Evolutionary conservation across 1,284 basidiomycete species (phyloP).

Genomic region (Erythrobasidium hasegawianum): DNA sequence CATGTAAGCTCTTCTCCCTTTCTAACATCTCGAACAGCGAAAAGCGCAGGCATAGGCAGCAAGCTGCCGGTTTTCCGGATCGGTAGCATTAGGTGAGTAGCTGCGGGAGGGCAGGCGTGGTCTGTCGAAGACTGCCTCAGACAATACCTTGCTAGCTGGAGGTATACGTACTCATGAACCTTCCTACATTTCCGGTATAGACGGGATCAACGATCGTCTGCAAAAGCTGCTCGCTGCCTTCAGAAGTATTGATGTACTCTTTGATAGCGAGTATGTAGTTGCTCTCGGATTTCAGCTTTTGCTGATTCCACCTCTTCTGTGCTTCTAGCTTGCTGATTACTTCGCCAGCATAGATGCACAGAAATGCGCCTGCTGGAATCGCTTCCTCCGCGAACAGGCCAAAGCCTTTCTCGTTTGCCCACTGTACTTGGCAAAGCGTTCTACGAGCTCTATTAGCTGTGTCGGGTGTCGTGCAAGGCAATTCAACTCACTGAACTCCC

Average conservation of each 20-base stretch:
- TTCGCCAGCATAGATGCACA: conserved; percentile 31
- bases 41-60: conserved; percentile 25
- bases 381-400: conserved; percentile 23
- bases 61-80: conserved; percentile 17
- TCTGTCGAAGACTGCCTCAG: not conserved
- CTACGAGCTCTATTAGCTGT: not conserved
- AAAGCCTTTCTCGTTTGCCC: conserved; percentile 5
- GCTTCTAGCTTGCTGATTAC: conserved; percentile 20
- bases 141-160: no score
- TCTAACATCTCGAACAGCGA: conserved; percentile 24
- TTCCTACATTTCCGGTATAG: conserved; percentile 14
- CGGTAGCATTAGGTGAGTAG: conserved; percentile 27
- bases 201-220: conserved; percentile 19
- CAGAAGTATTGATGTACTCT: conserved; percentile 1
- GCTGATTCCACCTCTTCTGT: conserved; percentile 3
- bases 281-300: not conserved
- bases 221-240: conserved; percentile 1
- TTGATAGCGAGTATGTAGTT: conserved; percentile 29
- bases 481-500: not conserved
- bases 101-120: conserved; percentile 30
- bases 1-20: conserved; percentile 31
- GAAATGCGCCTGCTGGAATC: conserved; percentile 23
- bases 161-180: conserved; percentile 34
- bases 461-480: not conserved
- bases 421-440: not conserved